phyloP scores from a whole-genome alignment of 176 grass and related monocot genomes.

The Juncus inflexus region DNA sequence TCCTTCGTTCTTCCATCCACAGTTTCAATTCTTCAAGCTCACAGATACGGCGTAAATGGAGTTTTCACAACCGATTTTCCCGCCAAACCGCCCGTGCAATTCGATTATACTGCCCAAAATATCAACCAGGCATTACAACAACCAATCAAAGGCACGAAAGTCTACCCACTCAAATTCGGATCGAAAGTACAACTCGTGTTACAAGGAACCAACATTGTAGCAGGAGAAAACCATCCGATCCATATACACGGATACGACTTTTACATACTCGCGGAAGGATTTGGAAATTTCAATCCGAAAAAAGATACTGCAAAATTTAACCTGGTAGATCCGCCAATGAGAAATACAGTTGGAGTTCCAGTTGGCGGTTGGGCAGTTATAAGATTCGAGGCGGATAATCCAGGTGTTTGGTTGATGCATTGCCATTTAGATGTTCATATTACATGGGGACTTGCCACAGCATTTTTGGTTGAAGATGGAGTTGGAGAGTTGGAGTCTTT shows the following conservation, averaged over 20 bases:
- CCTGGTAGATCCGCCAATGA: constrained; percentile 49
- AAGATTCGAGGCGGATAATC: constrained; percentile 74
- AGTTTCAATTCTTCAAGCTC: constrained; percentile 52
- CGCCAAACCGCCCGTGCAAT: constrained; percentile 46
- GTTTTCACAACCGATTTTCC: constrained; percentile 75
- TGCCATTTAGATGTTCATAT: constrained; percentile 93
- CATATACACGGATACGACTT: constrained; percentile 80
- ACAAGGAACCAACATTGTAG: constrained; percentile 71
- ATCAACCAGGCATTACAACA: constrained; percentile 40
- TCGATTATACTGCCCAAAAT: constrained; percentile 66
- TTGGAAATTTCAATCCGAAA: constrained; percentile 56
- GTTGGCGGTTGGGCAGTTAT: constrained; percentile 76
- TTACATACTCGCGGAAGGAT: constrained; percentile 58
- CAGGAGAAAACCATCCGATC: constrained; percentile 68
- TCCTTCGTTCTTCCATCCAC: constrained; percentile 59
- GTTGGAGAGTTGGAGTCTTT: constrained; percentile 40
- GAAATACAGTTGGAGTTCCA: constrained; percentile 69
- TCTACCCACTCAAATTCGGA: constrained; percentile 59
- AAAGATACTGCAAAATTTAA: constrained; percentile 70
- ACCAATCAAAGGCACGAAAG: constrained; percentile 47
- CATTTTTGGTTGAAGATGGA: constrained; percentile 69
- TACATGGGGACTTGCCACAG: constrained; percentile 72
- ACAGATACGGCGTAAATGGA: constrained; percentile 36
- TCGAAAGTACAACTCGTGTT: constrained; percentile 66
- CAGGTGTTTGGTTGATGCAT: constrained; percentile 71